phyloP scores from a whole-genome alignment of 1,284 basidiomycete genomes.

The Ganoderma lingzhi region DNA sequence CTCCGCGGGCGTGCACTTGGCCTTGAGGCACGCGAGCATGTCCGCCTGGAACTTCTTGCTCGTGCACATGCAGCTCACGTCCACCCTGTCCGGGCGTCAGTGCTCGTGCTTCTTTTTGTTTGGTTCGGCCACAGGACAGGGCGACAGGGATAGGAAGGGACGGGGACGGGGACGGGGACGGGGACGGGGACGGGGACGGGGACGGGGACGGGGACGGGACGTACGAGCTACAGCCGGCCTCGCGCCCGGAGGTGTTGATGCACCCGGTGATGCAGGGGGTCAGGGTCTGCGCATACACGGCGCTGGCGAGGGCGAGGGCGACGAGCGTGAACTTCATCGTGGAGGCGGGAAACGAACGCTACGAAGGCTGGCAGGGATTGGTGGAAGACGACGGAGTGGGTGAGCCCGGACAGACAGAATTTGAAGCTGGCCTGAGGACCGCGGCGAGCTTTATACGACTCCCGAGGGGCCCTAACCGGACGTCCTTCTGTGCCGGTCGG shows the following conservation, averaged over 20 bases:
- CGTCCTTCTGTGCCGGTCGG: neutral
- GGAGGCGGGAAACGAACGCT: no score
- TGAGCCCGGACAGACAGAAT: no score
- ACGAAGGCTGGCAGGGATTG: no score
- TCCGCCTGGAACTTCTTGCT: neutral
- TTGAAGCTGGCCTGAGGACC: no score
- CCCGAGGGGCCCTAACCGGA: neutral
- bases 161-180: no score
- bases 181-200: no score
- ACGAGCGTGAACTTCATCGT: neutral
- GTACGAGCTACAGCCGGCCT: neutral
- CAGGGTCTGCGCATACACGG: neutral
- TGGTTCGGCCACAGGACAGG: neutral
- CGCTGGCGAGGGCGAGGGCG: neutral
- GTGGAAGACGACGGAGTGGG: neutral
- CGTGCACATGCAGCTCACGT: neutral
- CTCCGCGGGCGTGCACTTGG: neutral
- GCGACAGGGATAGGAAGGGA: neutral
- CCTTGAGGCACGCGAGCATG: neutral
- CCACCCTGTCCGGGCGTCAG: neutral
- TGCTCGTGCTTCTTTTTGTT: no score
- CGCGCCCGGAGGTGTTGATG: neutral
- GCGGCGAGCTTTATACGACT: neutral
- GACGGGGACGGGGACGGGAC: no score
- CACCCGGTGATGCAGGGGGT: neutral